A percentile compares a stretch with the other conserved stretches of the same genome.
phyloP scores from a whole-genome alignment of 2,329 filamentous ascomycete genomes.

The Trichoderma cornu-damae region DNA sequence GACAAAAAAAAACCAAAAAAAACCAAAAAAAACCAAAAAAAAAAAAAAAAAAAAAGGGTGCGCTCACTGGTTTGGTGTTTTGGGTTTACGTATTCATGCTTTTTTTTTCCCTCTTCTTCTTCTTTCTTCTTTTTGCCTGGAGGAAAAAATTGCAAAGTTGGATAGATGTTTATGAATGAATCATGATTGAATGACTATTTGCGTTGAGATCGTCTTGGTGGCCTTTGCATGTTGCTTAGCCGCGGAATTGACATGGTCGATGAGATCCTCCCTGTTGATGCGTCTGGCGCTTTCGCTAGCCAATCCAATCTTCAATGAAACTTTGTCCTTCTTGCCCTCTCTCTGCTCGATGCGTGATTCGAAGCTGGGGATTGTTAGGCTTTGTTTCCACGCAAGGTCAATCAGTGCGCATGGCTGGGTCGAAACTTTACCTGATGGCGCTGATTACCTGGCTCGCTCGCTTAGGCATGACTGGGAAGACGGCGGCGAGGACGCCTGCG shows the following conservation, averaged over 20 bases:
- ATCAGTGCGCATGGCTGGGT: neutral
- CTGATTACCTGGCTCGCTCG: conserved; percentile 32
- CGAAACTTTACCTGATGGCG: conserved; percentile 35
- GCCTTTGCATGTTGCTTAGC: conserved; percentile 32
- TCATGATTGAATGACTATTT: conserved; percentile 28
- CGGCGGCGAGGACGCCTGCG: conserved; percentile 39
- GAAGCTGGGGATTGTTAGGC: conserved; percentile 26
- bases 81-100: neutral
- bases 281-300: conserved; percentile 28
- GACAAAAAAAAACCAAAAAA: neutral
- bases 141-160: neutral
- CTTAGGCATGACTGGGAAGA: conserved; percentile 41
- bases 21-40: neutral
- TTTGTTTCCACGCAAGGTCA: neutral
- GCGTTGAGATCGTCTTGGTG: conserved; percentile 32
- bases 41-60: neutral
- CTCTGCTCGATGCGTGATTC: conserved; percentile 25
- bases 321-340: conserved; percentile 34
- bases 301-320: conserved; percentile 36
- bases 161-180: conserved; percentile 17
- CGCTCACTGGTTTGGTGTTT: conserved; percentile 1
- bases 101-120: conserved; percentile 7
- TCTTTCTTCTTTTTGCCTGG: conserved; percentile 13
- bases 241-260: conserved; percentile 31
- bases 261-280: conserved; percentile 33